These are phyloP conservation scores for Ceratocystis destructans DNA, from an alignment of 2,329 filamentous ascomycete species.

Conservation along the genomic window DNA sequence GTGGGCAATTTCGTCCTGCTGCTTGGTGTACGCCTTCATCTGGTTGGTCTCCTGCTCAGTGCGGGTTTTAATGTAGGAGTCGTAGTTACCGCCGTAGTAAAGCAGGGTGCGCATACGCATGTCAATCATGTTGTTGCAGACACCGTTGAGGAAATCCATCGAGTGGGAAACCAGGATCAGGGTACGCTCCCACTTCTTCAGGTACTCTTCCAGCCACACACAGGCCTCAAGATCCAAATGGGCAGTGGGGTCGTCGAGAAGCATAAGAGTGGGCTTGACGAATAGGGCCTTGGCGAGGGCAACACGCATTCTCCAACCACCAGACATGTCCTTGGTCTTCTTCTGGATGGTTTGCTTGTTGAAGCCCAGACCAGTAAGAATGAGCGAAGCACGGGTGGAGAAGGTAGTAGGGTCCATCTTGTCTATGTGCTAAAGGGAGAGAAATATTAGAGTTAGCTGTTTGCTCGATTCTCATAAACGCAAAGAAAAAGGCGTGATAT, in stretches of 20 bases:
- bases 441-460: slow-evolving; percentile 20
- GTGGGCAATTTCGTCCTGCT: slow-evolving; percentile 96
- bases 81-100: slow-evolving; percentile 99
- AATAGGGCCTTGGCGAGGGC: slow-evolving; percentile 95
- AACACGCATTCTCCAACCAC: slow-evolving; percentile 99
- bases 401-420: slow-evolving; percentile 98
- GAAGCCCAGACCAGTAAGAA: slow-evolving; percentile 96
- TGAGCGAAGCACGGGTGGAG: slow-evolving; percentile 85
- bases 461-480: slow-evolving; percentile 8
- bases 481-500: not conserved
- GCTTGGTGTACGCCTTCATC: slow-evolving; percentile 97
- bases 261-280: slow-evolving; percentile 87
- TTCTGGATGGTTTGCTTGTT: slow-evolving; percentile 97
- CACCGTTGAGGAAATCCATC: slow-evolving; percentile 98
- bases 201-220: slow-evolving; percentile 98
- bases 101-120: slow-evolving; percentile 80
- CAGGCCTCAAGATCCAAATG: slow-evolving; percentile 99
- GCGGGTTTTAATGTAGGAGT: slow-evolving; percentile 91
- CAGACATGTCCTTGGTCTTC: slow-evolving; percentile 99
- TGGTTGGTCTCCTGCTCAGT: slow-evolving; percentile 93
- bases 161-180: slow-evolving; percentile 94
- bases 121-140: slow-evolving; percentile 96
- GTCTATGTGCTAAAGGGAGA: slow-evolving; percentile 66
- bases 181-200: slow-evolving; percentile 99
- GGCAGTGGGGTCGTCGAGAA: slow-evolving; percentile 95